A percentile compares a stretch with the other conserved stretches of the same genome.
Evolutionary conservation across 768 basidiomycete genomes (phyloP).

Genomic region (Strobilomyces confusus): DNA sequence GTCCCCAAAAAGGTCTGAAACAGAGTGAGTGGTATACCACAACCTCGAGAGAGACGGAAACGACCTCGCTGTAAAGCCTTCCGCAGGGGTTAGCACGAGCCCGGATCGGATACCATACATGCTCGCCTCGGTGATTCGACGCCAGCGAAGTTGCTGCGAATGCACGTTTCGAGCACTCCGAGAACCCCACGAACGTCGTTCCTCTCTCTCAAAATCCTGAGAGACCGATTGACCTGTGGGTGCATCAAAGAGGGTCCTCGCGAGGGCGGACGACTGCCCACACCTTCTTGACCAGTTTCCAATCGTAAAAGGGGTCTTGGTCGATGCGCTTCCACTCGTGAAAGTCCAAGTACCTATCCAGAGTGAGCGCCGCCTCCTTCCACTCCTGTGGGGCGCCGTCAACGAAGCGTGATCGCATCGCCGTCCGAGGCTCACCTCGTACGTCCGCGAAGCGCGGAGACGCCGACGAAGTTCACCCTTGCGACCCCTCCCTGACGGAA

Average conservation of each 20-base stretch:
- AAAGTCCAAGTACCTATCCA: constrained; percentile 84
- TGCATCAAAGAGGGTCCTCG: not conserved
- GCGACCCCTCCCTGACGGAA: constrained; percentile 68
- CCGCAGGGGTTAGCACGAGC: constrained; percentile 4
- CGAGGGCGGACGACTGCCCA: not conserved
- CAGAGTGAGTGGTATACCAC: constrained; percentile 7
- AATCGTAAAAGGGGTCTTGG: constrained; percentile 90
- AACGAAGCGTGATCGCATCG: not conserved
- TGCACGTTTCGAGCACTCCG: constrained; percentile 87
- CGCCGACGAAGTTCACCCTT: constrained; percentile 75
- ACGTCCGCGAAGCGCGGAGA: constrained; percentile 69
- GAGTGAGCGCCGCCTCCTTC: constrained; percentile 70
- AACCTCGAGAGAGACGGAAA: constrained; percentile 6
- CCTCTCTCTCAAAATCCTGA: constrained; percentile 64
- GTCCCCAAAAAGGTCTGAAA: constrained; percentile 86
- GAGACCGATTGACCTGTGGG: constrained; percentile 67
- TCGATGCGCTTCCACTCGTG: constrained; percentile 87
- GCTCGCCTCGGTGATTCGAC: constrained; percentile 76
- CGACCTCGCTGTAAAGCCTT: constrained; percentile 85
- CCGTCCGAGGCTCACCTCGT: constrained; percentile 45
- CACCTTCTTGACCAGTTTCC: constrained; percentile 78
- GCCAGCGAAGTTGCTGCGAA: constrained; percentile 90
- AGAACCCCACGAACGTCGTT: constrained; percentile 83
- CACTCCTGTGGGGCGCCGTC: constrained; percentile 56
- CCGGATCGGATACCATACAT: not conserved